Evolutionary conservation across 2,329 filamentous ascomycete genomes (phyloP), one percentile per base, ranked within the genome.

Genomic region (Geosmithia putterillii): DNA sequence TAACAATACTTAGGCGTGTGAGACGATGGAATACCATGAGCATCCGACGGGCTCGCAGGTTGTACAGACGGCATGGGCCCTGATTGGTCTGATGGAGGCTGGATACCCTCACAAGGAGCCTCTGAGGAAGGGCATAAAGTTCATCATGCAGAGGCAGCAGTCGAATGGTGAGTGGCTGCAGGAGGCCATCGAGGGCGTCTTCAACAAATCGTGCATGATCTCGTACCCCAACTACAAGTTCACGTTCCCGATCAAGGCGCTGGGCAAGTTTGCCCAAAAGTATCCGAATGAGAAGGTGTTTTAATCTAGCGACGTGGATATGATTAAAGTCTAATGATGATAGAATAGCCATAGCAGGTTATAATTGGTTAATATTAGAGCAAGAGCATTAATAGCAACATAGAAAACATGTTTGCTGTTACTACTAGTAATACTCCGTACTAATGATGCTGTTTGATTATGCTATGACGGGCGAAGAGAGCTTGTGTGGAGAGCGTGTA

Each of bases 211-310:
- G 55, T 96, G 90, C 71, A 96, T 95, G 87, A 98, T 98, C 51
- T 92, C 87, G 1, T 98, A 98, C 57, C 90, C 90, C 38, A 98
- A 98, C 70, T 98, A 98, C 71, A 98, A 96, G 69, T 92, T 95
- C 60, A 85, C 83, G 46, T 98, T 95, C 63, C 81, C 90, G 1
- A 84, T 96, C 58, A 94, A 94, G 66, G 92, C 92, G 2, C 62
- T 98, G 50, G 92, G 92, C 5, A 83, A 95, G 77, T 98, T 87
- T 69, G 79, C 83, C 4, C 74, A 69, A 52, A 76, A 71, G 49
- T 89, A 82, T 50, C 83, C 83, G 1, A 71, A 86, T 47, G 74
- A 81, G 45, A 71, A 66, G 53, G 59, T n/a, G n/a, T n/a, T 85
- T 3, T 54, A 53, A 7, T 38, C 15, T 32, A 32, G 35, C 15